Base-by-base conservation (phyloP, 129 eudicot genomes). In the Flaveria ramosissima region DNA sequence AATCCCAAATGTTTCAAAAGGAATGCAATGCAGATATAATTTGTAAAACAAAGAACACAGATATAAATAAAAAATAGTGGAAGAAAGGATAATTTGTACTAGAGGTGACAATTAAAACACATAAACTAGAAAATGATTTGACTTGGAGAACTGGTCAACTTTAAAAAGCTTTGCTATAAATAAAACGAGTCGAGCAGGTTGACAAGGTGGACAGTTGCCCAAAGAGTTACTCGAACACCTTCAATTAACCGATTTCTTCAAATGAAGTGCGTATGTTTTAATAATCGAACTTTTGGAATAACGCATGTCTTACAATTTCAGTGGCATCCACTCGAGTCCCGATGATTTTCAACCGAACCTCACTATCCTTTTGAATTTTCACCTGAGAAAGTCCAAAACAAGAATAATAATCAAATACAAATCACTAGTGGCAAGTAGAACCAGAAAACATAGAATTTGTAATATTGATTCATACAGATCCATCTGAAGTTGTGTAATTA, bases 261-360 rank as follows among this genome's bases (percentile, higher is more conserved):
- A 45, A 45, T 45, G 7, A 45, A 9, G 2, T 9, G 12, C 12
- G 13, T 7, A 45, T 45, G 13, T 24, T 24, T 4, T 61, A 11
- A 4, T 36, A 53, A 9, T 30, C 12, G 4, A 39, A 17, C 10
- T 51, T 4, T 21, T 52, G 26, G 19, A 61, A 41, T 30, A 63
- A 43, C 15, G n/a, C n/a, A 62, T 9, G 64, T 9, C 92, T 9
- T 90, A 92, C 96, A 73, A 90, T 90, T 87, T 90, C 97, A 17
- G 97, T 93, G 55, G 98, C 97, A 86, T 93, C 98, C 9, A 93
- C 97, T 77, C 98, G 88, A 69, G 97, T 93, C 64, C 97, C 97
- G 64, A 93, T 89, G 75, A 93, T 93, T 89, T 93, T 93, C 41
- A 93, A 78, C 74, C 98, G 84, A 61, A 93, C 97, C 87, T 93